Base-by-base conservation (phyloP, 2,329 filamentous ascomycete genomes). In the Colletotrichum magnum region DNA sequence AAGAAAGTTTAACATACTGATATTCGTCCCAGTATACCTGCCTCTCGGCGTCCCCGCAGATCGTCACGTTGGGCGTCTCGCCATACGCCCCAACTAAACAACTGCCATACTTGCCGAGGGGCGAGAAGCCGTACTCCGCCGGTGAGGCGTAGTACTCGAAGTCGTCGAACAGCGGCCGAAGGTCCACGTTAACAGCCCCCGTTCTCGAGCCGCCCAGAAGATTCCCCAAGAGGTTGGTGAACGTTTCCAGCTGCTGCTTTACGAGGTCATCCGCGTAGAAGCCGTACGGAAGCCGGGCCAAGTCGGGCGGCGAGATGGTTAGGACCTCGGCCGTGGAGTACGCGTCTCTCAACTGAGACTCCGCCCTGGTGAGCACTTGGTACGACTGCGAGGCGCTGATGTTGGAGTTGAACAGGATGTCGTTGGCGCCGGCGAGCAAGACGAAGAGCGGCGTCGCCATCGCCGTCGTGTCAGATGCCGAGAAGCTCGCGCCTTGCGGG, bases 1-100 rank as follows among this genome's bases (percentile, higher is more conserved):
- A 1, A 26, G 48, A 39, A 21, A 21, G 15, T 6, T 45, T 6
- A 24, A 52, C 67, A 13, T 24, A 69, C 62, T 69, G 62, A 24
- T 67, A 69, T 21, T 69, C 67, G 51, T 69, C 67, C 62, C 62
- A 69, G 36, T 69, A 69, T 16, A 69, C 67, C 50, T 32, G 47
- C 13, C 9, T 57, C 16, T 66, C 51, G 21, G 56, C 50, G 13
- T 69, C 56, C 47, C 56, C 51, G 45, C 62, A 69, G 36, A 69
- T 21, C 50, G 67, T 69, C 51, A 69, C 62, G n/a, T 67, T 52
- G 9, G 56, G 5, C 9, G 62, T 69, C 56, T 69, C 62, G 36
- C 56, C 62, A 51, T 69, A 69, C 24, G 51, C 56, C 2, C 67
- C 62, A 24, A 41, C 26, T 48, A 67, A 26, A 53, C 62, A 69